Base-by-base conservation (phyloP, 2,329 filamentous ascomycete species). In the Dactylonectria macrodidyma region DNA sequence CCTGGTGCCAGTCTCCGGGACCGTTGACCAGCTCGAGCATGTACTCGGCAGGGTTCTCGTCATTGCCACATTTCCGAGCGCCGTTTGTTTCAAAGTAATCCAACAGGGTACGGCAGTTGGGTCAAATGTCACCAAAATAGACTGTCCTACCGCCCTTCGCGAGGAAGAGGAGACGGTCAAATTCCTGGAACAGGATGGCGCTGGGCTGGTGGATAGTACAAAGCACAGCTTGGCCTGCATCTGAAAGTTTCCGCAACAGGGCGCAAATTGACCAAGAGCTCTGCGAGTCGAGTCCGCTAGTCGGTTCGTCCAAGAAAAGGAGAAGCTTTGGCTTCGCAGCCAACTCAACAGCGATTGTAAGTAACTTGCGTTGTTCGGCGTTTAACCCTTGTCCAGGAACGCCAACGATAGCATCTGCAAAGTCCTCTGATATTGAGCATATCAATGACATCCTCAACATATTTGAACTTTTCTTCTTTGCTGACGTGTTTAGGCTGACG, bases 61-160 rank as follows among this genome's bases (percentile, higher is more conserved):
- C 26, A 30, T 85, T 78, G 10, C 83, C 84, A 66, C 91, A 92
- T 54, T 82, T 80, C 3, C 87, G 83, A 1, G 88, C 90, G 7
- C 92, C 92, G 65, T 92, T 88, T 14, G 79, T 19, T 19, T 19
- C 88, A 67, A 95, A 95, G 78, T 92, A 92, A 54, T 84, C 81
- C 1, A 89, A 84, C 54, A 93, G 78, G 0, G 82, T 88, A 4
- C 81, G 80, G 0, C 89, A 91, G 71, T 90, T 86, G 1, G 86
- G 73, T 0, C 91, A 91, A 51, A 92, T 89, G 3, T 91, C 84
- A 10, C 91, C 91, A 77, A 92, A 92, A 75, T 93, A 93, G 1
- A 92, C 89, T 0, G 90, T 92, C 76, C 85, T 88, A 1, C 91
- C 91, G 48, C 90, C 90, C 63, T 48, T 48, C n/a, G 46, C 46